Percentiles rank a stretch among this genome's conserved stretches.
These are phyloP conservation scores for Rhododendron henanense DNA, from an alignment of 148 eudicot genomes.

Conservation along the genomic window DNA sequence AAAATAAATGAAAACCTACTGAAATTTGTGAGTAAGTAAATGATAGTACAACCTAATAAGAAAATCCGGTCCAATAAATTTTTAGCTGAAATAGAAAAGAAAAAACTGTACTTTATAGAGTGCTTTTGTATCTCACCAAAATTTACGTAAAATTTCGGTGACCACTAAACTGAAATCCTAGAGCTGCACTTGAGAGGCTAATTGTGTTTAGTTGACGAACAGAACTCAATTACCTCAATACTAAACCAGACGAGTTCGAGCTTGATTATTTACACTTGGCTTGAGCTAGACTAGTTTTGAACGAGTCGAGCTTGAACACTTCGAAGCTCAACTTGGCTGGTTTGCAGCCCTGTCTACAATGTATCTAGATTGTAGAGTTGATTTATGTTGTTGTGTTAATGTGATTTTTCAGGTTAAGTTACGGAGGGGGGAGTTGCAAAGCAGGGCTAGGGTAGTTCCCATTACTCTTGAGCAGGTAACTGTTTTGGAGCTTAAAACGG, in stretches of 20 bases:
- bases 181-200: background rate
- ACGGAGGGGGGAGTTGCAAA: conserved; percentile 61
- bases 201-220: background rate
- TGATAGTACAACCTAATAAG: background rate
- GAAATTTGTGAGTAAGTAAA: background rate
- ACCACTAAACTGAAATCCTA: background rate
- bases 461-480: conserved; percentile 87
- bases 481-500: background rate
- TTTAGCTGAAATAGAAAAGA: background rate
- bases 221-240: background rate
- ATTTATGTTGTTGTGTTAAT: background rate
- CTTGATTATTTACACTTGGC: background rate
- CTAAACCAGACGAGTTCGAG: background rate
- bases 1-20: background rate
- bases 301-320: too few species aligned
- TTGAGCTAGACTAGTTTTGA: background rate
- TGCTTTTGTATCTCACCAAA: background rate
- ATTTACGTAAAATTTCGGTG: background rate
- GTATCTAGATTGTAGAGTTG: too few species aligned
- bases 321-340: background rate
- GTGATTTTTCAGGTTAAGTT: conserved; percentile 46
- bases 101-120: background rate
- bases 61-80: background rate
- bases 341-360: background rate
- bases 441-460: conserved; percentile 83